Conservation (phyloP, 2,329 filamentous ascomycete genomes). For the Alternaria sp. region DNA sequence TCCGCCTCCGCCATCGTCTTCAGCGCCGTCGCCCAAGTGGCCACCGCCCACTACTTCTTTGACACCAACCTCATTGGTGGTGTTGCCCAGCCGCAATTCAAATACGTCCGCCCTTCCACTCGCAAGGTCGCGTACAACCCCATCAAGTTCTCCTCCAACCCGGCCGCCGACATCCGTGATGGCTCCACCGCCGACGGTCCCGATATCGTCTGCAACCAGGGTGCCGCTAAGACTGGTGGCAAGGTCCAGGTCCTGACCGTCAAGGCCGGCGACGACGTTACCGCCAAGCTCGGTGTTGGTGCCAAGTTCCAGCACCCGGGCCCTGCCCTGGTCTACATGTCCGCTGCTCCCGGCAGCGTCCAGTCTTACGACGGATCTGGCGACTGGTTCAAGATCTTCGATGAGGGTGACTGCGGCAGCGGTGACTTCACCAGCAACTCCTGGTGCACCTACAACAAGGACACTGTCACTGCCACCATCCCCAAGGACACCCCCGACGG, state of each 20-base stretch:
- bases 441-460: constrained; percentile 34
- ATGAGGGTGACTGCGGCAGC: constrained; percentile 28
- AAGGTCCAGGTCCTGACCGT: constrained; percentile 24
- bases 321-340: constrained; percentile 36
- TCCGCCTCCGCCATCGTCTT: constrained; percentile 6
- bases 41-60: constrained; percentile 35
- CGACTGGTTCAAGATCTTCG: constrained; percentile 42
- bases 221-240: constrained; percentile 19
- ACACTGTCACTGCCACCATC: constrained; percentile 41
- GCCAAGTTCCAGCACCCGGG: constrained; percentile 34
- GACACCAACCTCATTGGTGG: constrained; percentile 25
- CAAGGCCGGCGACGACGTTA: constrained; percentile 30
- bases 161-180: constrained; percentile 25
- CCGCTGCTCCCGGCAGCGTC: constrained; percentile 30
- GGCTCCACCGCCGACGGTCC: constrained; percentile 25
- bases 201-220: constrained; percentile 37
- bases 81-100: constrained; percentile 16
- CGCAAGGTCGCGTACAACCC: constrained; percentile 32
- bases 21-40: constrained; percentile 17
- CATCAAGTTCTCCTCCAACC: constrained; percentile 27
- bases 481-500: constrained; percentile 49
- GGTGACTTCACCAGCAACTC: constrained; percentile 24
- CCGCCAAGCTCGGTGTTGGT: constrained; percentile 27
- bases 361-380: constrained; percentile 31
- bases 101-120: constrained; percentile 30